Percentiles rank a stretch among this genome's conserved stretches.
These are phyloP conservation scores for Onygena corvina DNA, from an alignment of 2,329 filamentous ascomycete genomes.

Conservation along the genomic window DNA sequence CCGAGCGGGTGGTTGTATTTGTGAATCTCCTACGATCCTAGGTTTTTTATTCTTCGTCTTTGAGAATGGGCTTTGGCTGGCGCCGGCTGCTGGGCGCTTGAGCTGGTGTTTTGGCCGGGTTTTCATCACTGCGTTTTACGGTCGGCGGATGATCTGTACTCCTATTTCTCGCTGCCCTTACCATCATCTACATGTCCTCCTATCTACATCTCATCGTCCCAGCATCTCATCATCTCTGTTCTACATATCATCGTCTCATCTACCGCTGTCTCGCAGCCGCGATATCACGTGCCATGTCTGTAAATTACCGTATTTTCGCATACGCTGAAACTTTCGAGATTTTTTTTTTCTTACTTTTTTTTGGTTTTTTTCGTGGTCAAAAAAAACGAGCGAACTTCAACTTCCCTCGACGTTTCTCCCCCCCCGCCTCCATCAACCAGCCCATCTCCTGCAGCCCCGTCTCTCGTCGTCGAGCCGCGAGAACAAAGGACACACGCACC, in stretches of 20 bases:
- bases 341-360: neutral
- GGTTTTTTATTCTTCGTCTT: neutral
- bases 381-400: conserved; percentile 5
- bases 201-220: no score
- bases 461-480: conserved; percentile 4
- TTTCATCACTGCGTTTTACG: no score
- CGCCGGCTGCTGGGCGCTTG: no score
- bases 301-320: conserved; percentile 2
- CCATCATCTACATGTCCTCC: neutral
- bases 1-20: conserved; percentile 64
- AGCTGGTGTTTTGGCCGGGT: no score
- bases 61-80: no score
- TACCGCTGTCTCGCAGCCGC: neutral
- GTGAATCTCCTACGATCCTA: conserved; percentile 52
- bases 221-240: neutral
- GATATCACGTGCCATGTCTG: conserved; percentile 1
- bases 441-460: neutral
- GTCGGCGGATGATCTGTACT: conserved; percentile 17
- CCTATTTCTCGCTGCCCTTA: neutral
- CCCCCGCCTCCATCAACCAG: neutral
- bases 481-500: neutral
- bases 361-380: neutral
- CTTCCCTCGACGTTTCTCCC: neutral
- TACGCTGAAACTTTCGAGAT: neutral
- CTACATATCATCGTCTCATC: neutral